Evolutionary conservation across 108 stramenopile genomes (phyloP), one percentile per base, ranked within the genome.

Genomic region (Cylindrotheca closterium): DNA sequence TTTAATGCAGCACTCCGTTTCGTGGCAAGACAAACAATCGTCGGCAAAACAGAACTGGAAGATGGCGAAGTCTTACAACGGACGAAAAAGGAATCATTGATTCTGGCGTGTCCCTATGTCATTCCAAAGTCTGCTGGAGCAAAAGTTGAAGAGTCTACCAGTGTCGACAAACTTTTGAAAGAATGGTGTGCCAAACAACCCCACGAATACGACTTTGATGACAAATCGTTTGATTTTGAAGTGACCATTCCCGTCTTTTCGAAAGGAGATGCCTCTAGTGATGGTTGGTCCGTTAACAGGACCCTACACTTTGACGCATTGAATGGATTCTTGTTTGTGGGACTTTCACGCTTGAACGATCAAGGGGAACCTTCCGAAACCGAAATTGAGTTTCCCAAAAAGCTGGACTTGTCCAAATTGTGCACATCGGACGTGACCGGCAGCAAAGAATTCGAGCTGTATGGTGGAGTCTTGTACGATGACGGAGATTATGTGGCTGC

Each of bases 401-500:
- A 22, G 7, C 32, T 72, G 0, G 65, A 74, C 26, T 12, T 74
- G 22, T 34, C 57, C 47, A 74, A 67, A 32, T 60, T 66, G 24
- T 72, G 57, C 17, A 51, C 33, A 32, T 30, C 27, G 19, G 47
- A 50, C 17, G 22, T 59, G 15, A 70, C 52, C 18, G 50, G 50
- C 2, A 66, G 17, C 21, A 42, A 42, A 42, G 30, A 60, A 32
- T 74, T 67, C 47, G 65, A 74, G 18, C 47, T 74, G 54, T 54
- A 61, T 22, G 73, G 73, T 23, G 73, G 65, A 3, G 31, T 58
- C n/a, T 31, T 74, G 7, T 65, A 50, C 33, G 73, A 74, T 37
- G 73, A 74, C 23, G 73, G 59, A 4, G 73, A 74, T 31, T 74
- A 62, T 53, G 65, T 66, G 7, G 65, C 65, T 12, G 30, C 65